Conservation (phyloP, 805 yeast species). For the Yarrowia bubula region DNA sequence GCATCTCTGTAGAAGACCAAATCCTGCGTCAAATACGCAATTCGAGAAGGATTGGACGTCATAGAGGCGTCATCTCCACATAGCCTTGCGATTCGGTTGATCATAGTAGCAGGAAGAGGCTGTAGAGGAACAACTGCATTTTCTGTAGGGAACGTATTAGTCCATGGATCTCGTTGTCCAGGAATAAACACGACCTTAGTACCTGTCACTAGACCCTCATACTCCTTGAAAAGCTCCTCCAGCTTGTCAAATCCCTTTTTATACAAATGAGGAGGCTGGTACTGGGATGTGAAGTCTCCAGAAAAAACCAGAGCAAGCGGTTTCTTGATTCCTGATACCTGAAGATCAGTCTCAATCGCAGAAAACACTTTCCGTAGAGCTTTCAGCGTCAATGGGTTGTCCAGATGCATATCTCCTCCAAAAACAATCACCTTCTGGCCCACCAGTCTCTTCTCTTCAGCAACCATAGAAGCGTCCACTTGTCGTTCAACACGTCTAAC, state of each 20-base stretch:
- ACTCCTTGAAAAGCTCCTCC: conserved; percentile 61
- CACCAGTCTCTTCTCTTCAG: conserved; percentile 54
- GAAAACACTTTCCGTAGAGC: conserved; percentile 64
- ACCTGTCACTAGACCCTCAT: conserved; percentile 50
- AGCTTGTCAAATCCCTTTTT: conserved; percentile 66
- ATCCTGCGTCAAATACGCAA: conserved; percentile 82
- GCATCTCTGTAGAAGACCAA: conserved; percentile 73
- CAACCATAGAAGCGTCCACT: conserved; percentile 53
- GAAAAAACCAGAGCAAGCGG: conserved; percentile 73
- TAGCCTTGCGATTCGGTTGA: conserved; percentile 59
- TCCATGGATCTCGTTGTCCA: conserved; percentile 93
- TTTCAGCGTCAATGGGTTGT: conserved; percentile 55
- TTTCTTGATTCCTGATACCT: conserved; percentile 38
- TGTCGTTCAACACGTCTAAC: conserved; percentile 57
- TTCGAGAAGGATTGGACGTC: conserved; percentile 75
- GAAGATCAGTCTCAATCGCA: conserved; percentile 49
- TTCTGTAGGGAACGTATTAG: conserved; percentile 46
- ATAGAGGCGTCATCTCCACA: conserved; percentile 51
- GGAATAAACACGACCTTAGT: conserved; percentile 74
- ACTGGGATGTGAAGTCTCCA: conserved; percentile 74
- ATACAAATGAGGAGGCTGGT: conserved; percentile 57
- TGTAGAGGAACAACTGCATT: conserved; percentile 52
- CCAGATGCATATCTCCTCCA: conserved; percentile 73
- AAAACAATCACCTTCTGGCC: conserved; percentile 64
- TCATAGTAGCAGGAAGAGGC: conserved; percentile 57